Conservation (phyloP, 2,329 filamentous ascomycete species). For the Colletotrichum tamarilloi region DNA sequence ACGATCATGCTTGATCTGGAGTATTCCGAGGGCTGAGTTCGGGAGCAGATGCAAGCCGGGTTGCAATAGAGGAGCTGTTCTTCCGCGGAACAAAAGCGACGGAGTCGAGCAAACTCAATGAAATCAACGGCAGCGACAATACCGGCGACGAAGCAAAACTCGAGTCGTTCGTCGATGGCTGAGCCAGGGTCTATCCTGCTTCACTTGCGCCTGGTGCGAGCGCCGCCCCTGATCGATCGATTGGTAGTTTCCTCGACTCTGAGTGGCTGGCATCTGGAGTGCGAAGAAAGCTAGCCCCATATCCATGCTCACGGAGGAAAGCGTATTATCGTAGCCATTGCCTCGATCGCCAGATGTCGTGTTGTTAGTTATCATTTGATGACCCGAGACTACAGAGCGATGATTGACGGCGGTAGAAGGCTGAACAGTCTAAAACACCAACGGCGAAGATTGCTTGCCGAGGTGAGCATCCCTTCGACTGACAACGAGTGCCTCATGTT, state of each 20-base stretch:
- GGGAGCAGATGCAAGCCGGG: background rate
- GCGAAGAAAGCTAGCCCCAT: background rate
- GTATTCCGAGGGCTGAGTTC: background rate
- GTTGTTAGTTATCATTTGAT: background rate
- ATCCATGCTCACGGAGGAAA: slow-evolving; percentile 10
- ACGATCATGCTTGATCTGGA: slow-evolving; percentile 25
- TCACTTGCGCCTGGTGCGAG: background rate
- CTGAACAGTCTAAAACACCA: background rate
- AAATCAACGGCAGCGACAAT: background rate
- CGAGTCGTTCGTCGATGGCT: background rate
- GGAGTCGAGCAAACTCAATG: background rate
- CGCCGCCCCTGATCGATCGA: slow-evolving; percentile 22
- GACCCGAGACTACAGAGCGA: background rate
- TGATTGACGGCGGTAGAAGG: background rate
- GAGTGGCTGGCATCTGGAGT: slow-evolving; percentile 20
- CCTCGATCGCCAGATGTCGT: background rate
- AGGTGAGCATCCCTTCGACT: background rate
- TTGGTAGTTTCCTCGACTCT: background rate
- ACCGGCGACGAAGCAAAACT: background rate
- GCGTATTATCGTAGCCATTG: background rate
- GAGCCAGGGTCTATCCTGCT: slow-evolving; percentile 13
- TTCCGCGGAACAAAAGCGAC: background rate
- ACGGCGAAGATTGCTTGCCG: background rate
- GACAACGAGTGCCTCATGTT: background rate
- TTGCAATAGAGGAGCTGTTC: background rate